Conservation (phyloP, 768 basidiomycete genomes). For the Rhodotorula babjevae region DNA sequence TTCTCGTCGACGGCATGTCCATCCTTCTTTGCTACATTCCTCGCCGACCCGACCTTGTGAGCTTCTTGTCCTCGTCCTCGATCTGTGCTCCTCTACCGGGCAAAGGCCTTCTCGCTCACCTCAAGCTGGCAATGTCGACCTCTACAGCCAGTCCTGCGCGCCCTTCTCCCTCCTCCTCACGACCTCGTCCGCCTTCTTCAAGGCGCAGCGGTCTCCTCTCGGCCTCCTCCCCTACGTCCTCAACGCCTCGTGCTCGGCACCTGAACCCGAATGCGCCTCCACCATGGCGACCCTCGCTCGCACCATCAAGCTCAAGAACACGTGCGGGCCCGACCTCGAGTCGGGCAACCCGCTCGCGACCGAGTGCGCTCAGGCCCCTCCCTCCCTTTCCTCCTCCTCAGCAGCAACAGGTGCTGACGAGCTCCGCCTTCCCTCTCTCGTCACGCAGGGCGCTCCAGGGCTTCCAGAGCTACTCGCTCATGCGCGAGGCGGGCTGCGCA, state of each 20-base stretch:
- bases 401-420: not conserved
- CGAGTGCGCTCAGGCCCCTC: constrained; percentile 29
- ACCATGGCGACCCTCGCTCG: constrained; percentile 66
- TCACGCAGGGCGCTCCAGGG: constrained; percentile 55
- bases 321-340: constrained; percentile 59
- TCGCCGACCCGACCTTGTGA: constrained; percentile 54
- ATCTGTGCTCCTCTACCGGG: no score
- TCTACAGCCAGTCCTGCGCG: constrained; percentile 19
- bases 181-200: constrained; percentile 53
- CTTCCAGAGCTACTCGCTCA: constrained; percentile 60
- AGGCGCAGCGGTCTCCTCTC: constrained; percentile 54
- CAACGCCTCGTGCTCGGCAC: constrained; percentile 76
- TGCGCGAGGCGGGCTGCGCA: constrained; percentile 62
- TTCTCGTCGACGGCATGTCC: constrained; percentile 64
- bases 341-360: constrained; percentile 56
- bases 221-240: constrained; percentile 63
- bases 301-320: constrained; percentile 49
- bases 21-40: constrained; percentile 72
- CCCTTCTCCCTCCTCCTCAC: constrained; percentile 38
- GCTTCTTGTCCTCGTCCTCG: constrained; percentile 39
- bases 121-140: no score
- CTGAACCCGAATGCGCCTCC: constrained; percentile 52
- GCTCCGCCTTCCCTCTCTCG: not conserved
- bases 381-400: not conserved
- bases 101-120: no score